Evolutionary conservation across 2,329 filamentous ascomycete species (phyloP), one percentile per base, ranked within the genome.

Genomic region (Pyricularia pennisetigena): DNA sequence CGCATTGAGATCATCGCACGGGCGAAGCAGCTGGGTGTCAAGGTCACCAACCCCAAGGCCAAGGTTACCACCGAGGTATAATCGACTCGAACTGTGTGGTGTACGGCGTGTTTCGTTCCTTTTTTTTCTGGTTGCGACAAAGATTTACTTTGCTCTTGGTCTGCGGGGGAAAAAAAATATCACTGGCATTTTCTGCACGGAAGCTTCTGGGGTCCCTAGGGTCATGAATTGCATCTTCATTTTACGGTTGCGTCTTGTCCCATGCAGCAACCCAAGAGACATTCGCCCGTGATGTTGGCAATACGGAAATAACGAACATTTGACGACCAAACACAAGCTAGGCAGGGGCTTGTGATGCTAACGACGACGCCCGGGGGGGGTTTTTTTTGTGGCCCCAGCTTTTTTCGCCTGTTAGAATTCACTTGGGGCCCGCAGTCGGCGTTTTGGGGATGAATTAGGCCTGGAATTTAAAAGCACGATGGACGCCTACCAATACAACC

Each of bases 1-100:
- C 90, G 95, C 83, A 90, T 99, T 83, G 94, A 97, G 79, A 99
- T 99, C 84, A 89, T 99, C 78, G 88, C 92, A 79, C 92, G 94
- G 82, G 95, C 95, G 74, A 98, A 98, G 92, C 90, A 97, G 84
- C 86, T 99, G 79, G 93, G 94, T 80, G 95, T 99, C 82, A 99
- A 99, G 92, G 94, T 99, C 82, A 99, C 95, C 81, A 99, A 99
- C 88, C 83, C 92, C 84, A 97, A 97, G 92, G 95, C 94, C 80
- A 96, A 94, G 88, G 91, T 99, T 82, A 97, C 94, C 78, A 97
- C 93, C 77, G 95, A 99, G 89, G 86, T 90, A 78, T 91, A 88
- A 87, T 79, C 64, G 71, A 29, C 49, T 20, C 24, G 24, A 24
- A 57, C 24, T 20, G 65, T 49, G 35, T 59, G 29, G 24, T 66